Conservation (phyloP, 805 yeast genomes). For the Diddensiella santjacobensis region DNA sequence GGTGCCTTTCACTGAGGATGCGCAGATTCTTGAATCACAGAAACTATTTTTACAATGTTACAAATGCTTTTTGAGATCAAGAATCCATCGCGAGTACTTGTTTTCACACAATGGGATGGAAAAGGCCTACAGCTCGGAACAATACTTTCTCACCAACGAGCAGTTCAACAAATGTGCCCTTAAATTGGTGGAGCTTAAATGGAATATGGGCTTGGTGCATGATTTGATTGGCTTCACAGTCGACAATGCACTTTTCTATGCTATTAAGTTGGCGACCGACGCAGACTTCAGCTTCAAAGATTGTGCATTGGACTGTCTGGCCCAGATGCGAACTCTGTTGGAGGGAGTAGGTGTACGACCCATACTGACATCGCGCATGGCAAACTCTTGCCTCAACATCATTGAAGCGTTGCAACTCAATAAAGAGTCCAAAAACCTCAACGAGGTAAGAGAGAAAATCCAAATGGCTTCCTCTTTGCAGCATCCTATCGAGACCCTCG, state of each 20-base stretch:
- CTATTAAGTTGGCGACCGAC: conserved; percentile 8
- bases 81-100: conserved; percentile 18
- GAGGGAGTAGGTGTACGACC: neutral
- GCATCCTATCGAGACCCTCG: conserved; percentile 15
- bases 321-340: neutral
- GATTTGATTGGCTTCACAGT: conserved; percentile 18
- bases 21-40: conserved; percentile 4
- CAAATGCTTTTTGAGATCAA: conserved; percentile 17
- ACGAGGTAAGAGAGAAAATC: neutral
- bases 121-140: conserved; percentile 12
- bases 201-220: conserved; percentile 1
- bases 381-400: conserved; percentile 14
- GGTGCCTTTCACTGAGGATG: neutral
- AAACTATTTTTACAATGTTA: conserved; percentile 11
- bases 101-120: neutral
- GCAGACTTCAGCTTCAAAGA: neutral
- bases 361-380: conserved; percentile 7
- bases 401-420: conserved; percentile 10
- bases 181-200: conserved; percentile 1
- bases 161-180: conserved; percentile 11
- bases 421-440: neutral
- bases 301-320: conserved; percentile 7
- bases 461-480: conserved; percentile 7
- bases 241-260: conserved; percentile 18
- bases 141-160: conserved; percentile 11